Evolutionary conservation across 805 yeast genomes (phyloP).

Genomic region (Yarrowia keelungensis): DNA sequence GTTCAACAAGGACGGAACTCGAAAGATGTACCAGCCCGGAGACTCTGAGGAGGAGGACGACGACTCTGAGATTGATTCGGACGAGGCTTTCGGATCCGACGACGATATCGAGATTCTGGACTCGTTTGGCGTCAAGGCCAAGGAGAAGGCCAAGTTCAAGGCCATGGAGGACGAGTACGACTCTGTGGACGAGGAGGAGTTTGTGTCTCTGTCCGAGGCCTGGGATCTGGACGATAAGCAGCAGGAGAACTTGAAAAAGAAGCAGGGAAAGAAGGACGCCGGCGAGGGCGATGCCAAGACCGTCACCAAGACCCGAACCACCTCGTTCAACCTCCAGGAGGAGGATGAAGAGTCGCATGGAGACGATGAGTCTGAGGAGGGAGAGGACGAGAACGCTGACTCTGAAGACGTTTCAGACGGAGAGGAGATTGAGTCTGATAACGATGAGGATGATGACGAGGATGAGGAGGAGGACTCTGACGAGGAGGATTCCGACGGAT

Average conservation of each 20-base stretch:
- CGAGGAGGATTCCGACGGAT: conserved; percentile 45
- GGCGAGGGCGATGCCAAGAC: conserved; percentile 9
- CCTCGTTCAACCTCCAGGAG: conserved; percentile 29
- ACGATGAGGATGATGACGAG: conserved; percentile 40
- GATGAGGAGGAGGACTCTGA: conserved; percentile 9
- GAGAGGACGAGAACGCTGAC: background rate
- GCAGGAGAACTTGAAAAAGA: conserved; percentile 41
- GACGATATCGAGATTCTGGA: conserved; percentile 57
- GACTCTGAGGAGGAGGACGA: conserved; percentile 42
- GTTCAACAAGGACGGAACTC: conserved; percentile 35
- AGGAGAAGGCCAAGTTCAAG: conserved; percentile 55
- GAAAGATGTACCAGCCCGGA: conserved; percentile 21
- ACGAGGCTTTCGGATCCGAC: conserved; percentile 86
- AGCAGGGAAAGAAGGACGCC: conserved; percentile 41
- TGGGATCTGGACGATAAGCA: conserved; percentile 79
- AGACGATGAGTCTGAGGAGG: conserved; percentile 43
- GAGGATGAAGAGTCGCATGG: conserved; percentile 42
- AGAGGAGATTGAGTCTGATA: background rate
- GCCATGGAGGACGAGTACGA: conserved; percentile 53
- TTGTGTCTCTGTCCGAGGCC: conserved; percentile 80
- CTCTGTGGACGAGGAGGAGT: conserved; percentile 59
- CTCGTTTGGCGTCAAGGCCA: conserved; percentile 52
- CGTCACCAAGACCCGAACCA: background rate
- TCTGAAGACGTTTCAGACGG: conserved; percentile 10
- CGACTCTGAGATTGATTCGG: conserved; percentile 70